phyloP scores from a whole-genome alignment of 441 rosid species.

The Gossypium lobatum region DNA sequence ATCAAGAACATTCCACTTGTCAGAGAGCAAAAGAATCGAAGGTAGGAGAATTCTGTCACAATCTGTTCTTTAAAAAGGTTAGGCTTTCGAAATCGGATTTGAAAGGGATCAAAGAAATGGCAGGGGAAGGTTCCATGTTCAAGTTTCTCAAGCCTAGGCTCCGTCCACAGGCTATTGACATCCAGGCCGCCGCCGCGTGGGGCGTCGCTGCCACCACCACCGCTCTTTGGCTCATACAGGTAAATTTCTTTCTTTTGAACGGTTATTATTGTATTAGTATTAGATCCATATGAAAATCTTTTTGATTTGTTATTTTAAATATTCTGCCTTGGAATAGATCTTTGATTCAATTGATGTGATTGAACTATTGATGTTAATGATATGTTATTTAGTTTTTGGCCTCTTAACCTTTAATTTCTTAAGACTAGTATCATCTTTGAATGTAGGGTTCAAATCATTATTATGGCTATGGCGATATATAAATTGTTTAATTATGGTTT shows the following conservation, averaged over 20 bases:
- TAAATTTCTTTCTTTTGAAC: background rate
- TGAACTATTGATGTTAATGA: background rate
- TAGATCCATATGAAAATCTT: background rate
- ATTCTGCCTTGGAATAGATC: background rate
- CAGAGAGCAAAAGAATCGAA: background rate
- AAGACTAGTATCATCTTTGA: background rate
- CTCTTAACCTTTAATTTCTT: background rate
- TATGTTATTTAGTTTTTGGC: background rate
- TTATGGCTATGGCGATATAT: background rate
- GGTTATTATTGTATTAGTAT: background rate
- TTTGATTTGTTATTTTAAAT: background rate
- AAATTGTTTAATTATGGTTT: too few relatives aligned
- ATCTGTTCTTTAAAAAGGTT: background rate
- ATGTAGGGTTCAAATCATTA: background rate
- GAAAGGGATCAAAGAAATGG: slow-evolving; percentile 32
- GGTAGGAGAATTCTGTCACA: background rate
- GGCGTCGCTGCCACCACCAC: slow-evolving; percentile 69
- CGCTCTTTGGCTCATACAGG: slow-evolving; percentile 74
- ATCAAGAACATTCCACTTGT: background rate
- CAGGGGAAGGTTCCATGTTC: slow-evolving; percentile 36
- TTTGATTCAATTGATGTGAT: background rate
- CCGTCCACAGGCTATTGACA: slow-evolving; percentile 46
- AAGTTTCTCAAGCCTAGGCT: slow-evolving; percentile 42
- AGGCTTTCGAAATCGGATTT: slow-evolving; percentile 21
- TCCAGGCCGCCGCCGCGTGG: slow-evolving; percentile 78